Base-by-base conservation (phyloP, 2,329 filamentous ascomycete species). In the Aureobasidium mangrovei region DNA sequence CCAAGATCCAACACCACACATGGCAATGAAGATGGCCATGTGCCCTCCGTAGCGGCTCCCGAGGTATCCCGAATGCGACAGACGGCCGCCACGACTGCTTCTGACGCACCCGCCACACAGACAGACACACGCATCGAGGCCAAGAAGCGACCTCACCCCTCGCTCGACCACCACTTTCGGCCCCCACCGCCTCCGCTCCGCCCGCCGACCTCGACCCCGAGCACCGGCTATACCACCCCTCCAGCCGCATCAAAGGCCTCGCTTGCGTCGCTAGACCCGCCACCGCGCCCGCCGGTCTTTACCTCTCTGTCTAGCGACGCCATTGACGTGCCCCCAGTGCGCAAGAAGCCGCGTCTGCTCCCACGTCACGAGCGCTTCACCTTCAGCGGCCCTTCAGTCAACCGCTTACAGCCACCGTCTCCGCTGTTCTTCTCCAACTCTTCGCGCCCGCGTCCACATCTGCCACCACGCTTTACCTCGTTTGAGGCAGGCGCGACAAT, bases 401-500 rank as follows among this genome's bases (percentile, higher is more conserved):
- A 56, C 39, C 53, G 47, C 35, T 40, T 40, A 4, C 65, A 72
- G 55, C 74, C 74, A 3, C 68, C 69, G 1, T 77, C 74, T 42
- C 76, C 77, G 2, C 68, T 79, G 6, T 79, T 79, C 71, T 78
- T 79, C 63, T 77, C 75, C 33, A 71, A 66, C 46, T 69, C 67
- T 12, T 54, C 63, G n/a, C 68, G 64, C 44, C 62, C 60, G 36
- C 67, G 74, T 6, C 77, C 75, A 7, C 63, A 64, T 33, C 69
- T 79, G 41, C 75, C 75, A 18, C 63, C 69, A 35, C 80, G 76
- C 72, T 84, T 74, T 77, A 82, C 64, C 67, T 80, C 69, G 67
- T 77, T 68, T 68, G 78, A 70, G 70, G 76, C 70, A 68, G 80
- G 79, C 58, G 77, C 79, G 31, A 88, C 67, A 60, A 85, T 75